Conservation (phyloP, 2,329 filamentous ascomycete species). For the Zymoseptoria passerinii region DNA sequence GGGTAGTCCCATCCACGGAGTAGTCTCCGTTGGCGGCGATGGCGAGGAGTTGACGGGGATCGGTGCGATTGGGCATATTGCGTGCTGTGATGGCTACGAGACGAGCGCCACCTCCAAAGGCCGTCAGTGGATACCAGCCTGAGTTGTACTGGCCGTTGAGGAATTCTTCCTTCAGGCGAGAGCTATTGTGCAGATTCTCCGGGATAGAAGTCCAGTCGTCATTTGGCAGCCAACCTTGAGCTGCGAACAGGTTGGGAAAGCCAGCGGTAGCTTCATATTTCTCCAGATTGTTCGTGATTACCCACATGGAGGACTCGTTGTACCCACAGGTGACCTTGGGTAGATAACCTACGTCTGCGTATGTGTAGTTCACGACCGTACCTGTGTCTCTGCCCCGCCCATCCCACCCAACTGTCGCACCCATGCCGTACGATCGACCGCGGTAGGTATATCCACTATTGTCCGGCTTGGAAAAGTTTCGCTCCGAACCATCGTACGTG, state of each 20-base stretch:
- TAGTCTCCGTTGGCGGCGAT: neutral
- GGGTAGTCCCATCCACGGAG: neutral
- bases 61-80: neutral
- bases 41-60: neutral
- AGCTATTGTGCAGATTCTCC: neutral
- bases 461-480: conserved; percentile 1
- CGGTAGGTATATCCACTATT: neutral
- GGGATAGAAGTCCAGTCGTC: neutral
- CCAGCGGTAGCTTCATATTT: neutral
- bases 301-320: neutral
- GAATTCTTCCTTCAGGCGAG: neutral
- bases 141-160: neutral
- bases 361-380: neutral
- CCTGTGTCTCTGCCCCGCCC: neutral
- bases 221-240: neutral
- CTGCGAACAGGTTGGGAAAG: neutral
- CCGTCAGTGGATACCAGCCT: neutral
- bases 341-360: neutral
- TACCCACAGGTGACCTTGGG: neutral
- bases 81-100: neutral
- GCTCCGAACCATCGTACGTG: neutral
- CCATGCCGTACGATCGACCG: conserved; percentile 1
- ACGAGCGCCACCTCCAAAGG: neutral
- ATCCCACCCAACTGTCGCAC: neutral
- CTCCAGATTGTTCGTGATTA: neutral